Base-by-base conservation (phyloP, 768 basidiomycete genomes). In the Leccinum aurantiacum region DNA sequence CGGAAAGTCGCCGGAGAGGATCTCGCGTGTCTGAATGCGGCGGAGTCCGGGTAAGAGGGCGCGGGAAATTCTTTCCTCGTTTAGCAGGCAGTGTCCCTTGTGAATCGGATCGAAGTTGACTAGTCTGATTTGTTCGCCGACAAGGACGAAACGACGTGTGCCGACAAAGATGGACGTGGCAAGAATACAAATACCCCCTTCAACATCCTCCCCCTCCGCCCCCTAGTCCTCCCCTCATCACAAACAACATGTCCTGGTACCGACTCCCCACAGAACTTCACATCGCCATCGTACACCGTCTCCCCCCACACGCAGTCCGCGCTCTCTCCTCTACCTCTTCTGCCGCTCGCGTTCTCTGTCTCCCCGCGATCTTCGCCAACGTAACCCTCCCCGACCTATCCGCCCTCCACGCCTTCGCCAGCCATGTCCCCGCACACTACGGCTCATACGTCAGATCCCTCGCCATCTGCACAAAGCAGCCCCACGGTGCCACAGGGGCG, bases 181-280 rank as follows among this genome's bases (percentile, higher is more conserved):
- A n/a, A 14, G 50, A 24, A 59, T 60, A 59, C 49, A 53, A 60
- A 61, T 48, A 51, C 27, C 44, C 31, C 33, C 51, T 46, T 19
- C 41, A 10, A n/a, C 9, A 10, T 10, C 24, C 44, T 44, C 4
- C n/a, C 19, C 44, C 44, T 46, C 19, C 52, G 22, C 17, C 51
- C 3, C 22, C 5, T 3, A 14, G 24, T 6, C 38, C 9, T 11
- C 24, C 27, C 19, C 6, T 17, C n/a, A 17, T 35, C 53, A 27
- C 13, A 22, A 24, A 24, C 24, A 44, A 13, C 54, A 66, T 71
- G 61, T 60, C 73, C 53, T 90, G 89, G 89, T 67, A 78, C 61
- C 53, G 71, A 24, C 85, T 91, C 63, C 89, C 89, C 49, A 76
- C 77, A 0, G 89, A 91, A 63, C 84, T 91, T 71, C 84, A 84